Base-by-base conservation (phyloP, 2,329 filamentous ascomycete species). In the Penicillium carneum region DNA sequence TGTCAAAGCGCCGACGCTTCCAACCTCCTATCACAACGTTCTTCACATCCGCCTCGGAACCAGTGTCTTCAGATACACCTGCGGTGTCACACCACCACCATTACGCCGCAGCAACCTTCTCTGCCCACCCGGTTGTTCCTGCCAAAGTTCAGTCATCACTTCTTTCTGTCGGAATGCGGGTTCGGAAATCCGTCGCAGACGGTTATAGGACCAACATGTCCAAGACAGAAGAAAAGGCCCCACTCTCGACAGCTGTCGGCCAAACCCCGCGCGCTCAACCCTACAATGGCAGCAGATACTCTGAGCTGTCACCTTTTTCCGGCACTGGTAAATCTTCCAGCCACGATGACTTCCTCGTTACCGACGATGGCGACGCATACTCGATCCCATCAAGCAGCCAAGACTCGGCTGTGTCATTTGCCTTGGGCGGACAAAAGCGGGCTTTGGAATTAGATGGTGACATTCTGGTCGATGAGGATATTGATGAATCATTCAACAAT, bases 131-230 rank as follows among this genome's bases (percentile, higher is more conserved):
- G 3, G 70, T 76, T 4, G 82, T 93, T 14, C 88, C 91, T 1
- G 77, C 84, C 26, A 83, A 83, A 8, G 84, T 96, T 34, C 92
- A 97, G 77, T 85, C 93, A 38, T 90, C 90, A 64, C 88, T 98
- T n/a, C 83, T 97, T 43, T 91, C 86, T 71, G 94, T 98, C 66
- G 94, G 94, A 71, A 97, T 97, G 93, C 89, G 94, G 26, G 86
- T 98, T 52, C 90, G 94, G 74, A 98, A 98, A 81, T 91, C 91
- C 11, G 90, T 98, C 8, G 90, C 92, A 0, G 93, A 97, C 75
- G 94, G 94, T 62, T 97, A 97, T 84, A 96, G 96, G 81, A 96
- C 91, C 33, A 71, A 70, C 54, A 67, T 63, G 45, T 70, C 71
- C 65, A 77, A 70, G 70, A 65, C 67, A 39, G 59, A 63, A 23